Base-by-base conservation (phyloP, 2,329 filamentous ascomycete species). In the Chrysoporthe cubensis region DNA sequence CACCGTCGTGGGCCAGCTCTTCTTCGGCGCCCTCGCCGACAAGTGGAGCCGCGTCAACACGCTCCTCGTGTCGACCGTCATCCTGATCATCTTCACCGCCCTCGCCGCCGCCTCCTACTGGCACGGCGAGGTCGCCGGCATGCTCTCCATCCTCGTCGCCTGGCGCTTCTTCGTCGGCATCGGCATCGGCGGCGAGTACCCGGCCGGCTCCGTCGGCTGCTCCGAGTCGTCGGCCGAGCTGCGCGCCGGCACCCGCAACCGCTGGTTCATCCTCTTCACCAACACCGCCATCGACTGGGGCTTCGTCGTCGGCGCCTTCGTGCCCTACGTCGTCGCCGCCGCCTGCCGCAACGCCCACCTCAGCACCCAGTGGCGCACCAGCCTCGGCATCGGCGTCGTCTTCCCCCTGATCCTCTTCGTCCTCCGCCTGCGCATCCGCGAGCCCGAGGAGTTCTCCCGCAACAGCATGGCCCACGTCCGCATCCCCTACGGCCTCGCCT, bases 181-280 rank as follows among this genome's bases (percentile, higher is more conserved):
- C 70, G 91, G 92, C n/a, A 95, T 96, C 63, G 93, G 91, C 79
- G 84, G 85, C 79, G 82, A 95, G 78, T 94, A 94, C 73, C 92
- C 92, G 0, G 91, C 92, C 54, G 94, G 94, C 3, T 92, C 88
- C 68, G 94, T 97, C 0, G 92, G 91, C 1, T 91, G 89, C 64
- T 92, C 94, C 2, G 94, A 97, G 79, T 91, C 90, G 4, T 94
- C 91, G 0, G 92, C 92, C 32, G 93, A 96, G 76, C 83, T 97
- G 68, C 93, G 93, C 77, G 78, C 80, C 18, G 94, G 94, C 13
- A 90, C 91, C 18, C 85, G 94, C n/a, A 95, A 97, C 76, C 85
- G 91, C 50, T 97, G 93, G 93, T 97, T 94, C 76, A 92, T 95
- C 73, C 84, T 97, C 71, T 96, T 96, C 78, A 97, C 92, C 59